Percentiles rank a stretch among this genome's conserved stretches.
Evolutionary conservation across 768 basidiomycete species (phyloP).

Genomic region (Mycena epipterygia): DNA sequence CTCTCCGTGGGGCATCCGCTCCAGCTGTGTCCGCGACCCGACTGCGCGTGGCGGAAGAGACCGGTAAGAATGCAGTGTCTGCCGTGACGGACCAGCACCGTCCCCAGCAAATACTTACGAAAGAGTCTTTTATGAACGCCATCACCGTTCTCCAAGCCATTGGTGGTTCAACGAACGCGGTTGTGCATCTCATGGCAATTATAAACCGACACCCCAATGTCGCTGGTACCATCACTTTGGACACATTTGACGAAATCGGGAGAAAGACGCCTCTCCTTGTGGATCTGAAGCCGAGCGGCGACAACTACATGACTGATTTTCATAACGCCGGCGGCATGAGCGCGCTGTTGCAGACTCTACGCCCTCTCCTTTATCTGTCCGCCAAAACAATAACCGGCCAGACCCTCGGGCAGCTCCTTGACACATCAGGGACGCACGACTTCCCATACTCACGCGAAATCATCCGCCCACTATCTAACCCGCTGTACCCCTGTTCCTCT

Average conservation of each 20-base stretch:
- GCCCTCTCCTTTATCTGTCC: constrained; percentile 68
- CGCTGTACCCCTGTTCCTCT: constrained; percentile 76
- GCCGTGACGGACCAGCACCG: constrained; percentile 28
- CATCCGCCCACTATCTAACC: constrained; percentile 65
- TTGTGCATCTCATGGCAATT: constrained; percentile 70
- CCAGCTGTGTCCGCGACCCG: constrained; percentile 36
- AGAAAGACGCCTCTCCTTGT: constrained; percentile 35
- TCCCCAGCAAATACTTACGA: constrained; percentile 62
- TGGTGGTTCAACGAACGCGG: constrained; percentile 77
- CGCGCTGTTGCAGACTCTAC: constrained; percentile 68
- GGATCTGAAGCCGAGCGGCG: constrained; percentile 64
- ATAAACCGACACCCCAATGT: constrained; percentile 71
- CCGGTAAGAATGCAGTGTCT: constrained; percentile 31
- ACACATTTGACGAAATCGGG: constrained; percentile 36
- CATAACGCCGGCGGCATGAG: constrained; percentile 74
- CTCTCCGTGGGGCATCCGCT: constrained; percentile 34
- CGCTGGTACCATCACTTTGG: constrained; percentile 32
- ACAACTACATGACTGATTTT: constrained; percentile 74
- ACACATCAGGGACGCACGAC: constrained; percentile 64
- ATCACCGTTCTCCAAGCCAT: constrained; percentile 70
- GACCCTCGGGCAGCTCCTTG: constrained; percentile 75
- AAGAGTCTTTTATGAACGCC: constrained; percentile 73
- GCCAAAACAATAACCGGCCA: constrained; percentile 77
- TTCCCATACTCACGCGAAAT: constrained; percentile 66
- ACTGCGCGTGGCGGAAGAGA: constrained; percentile 35